A percentile compares a stretch with the other conserved stretches of the same genome.
These are phyloP conservation scores for Babesia bovis DNA, from an alignment of 169 alveolate genomes.

Conservation along the genomic window DNA sequence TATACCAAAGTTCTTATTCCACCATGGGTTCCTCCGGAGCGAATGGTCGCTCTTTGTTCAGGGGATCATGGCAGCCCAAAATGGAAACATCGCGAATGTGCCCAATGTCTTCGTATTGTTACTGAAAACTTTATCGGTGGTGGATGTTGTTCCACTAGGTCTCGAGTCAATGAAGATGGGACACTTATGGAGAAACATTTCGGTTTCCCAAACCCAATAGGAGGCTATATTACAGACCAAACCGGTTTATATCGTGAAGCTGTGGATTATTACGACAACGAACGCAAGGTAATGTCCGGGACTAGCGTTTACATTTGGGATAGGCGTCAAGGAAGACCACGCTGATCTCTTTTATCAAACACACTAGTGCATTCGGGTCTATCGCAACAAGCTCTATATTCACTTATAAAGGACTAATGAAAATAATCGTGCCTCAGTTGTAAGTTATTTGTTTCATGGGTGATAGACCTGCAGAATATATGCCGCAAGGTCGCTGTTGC, in stretches of 20 bases:
- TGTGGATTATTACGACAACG: not conserved
- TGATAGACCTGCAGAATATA: not conserved
- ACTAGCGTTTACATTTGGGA: not conserved
- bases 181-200: slow-evolving; percentile 18
- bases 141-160: slow-evolving; percentile 31
- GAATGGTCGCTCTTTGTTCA: slow-evolving; percentile 47
- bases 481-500: slow-evolving; percentile 14
- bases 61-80: not conserved
- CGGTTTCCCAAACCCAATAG: not conserved
- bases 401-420: not conserved
- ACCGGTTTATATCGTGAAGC: slow-evolving; percentile 1
- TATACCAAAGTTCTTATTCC: slow-evolving; percentile 36
- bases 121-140: slow-evolving; percentile 43
- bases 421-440: slow-evolving; percentile 27
- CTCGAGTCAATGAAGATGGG: slow-evolving; percentile 3
- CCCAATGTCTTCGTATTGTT: slow-evolving; percentile 18
- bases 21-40: slow-evolving; percentile 65
- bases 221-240: not conserved
- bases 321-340: slow-evolving; percentile 1
- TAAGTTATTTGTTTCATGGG: not conserved
- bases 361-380: slow-evolving; percentile 50
- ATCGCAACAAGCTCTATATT: slow-evolving; percentile 4
- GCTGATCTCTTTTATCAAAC: slow-evolving; percentile 14
- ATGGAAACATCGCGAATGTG: too few species aligned
- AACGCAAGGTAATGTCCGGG: not conserved